Evolutionary conservation across 768 basidiomycete species (phyloP), one percentile per base, ranked within the genome.

Genomic region (Boletus rufocinnamomeus): DNA sequence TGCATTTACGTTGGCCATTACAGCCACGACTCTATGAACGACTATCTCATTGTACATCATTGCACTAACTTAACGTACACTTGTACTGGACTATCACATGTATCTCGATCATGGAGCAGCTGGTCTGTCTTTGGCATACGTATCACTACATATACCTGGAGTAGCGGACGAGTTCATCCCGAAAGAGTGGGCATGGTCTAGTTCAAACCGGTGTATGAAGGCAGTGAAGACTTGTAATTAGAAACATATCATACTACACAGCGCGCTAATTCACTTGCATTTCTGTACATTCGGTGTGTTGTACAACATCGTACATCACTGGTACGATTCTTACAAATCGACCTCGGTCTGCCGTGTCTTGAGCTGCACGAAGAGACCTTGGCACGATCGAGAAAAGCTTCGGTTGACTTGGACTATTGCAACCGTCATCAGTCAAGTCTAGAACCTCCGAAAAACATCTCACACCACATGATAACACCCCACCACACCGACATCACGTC

Each of bases 401-500:
- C 2, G 66, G 63, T 40, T 62, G 60, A 49, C 63, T 65, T n/a
- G 17, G 21, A 23, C n/a, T 6, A 14, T 27, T 11, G 9, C 19
- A 37, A 32, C 16, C 14, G 27, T 6, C 27, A 5, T 57, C 52
- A 54, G 41, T n/a, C 2, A 10, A 14, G 8, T 16, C 27, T 17
- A 8, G 16, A 34, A 16, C 34, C 23, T n/a, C 21, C n/a, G 14
- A 17, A 16, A 27, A n/a, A 43, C 34, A 49, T 13, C 32, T 34
- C 28, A 43, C 32, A 64, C 66, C 32, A 72, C 74, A 63, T 62
- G 49, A 71, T 61, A 4, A 70, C 54, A 41, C 11, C 16, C 41
- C n/a, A 40, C 41, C 19, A 13, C 41, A 41, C 13, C n/a, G n/a
- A 74, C 64, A 28, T 69, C 68, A 3, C 63, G 56, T 3, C 77